Evolutionary conservation across 2,329 filamentous ascomycete genomes (phyloP).

Genomic region (Cladosporium austrohemisphaericum): DNA sequence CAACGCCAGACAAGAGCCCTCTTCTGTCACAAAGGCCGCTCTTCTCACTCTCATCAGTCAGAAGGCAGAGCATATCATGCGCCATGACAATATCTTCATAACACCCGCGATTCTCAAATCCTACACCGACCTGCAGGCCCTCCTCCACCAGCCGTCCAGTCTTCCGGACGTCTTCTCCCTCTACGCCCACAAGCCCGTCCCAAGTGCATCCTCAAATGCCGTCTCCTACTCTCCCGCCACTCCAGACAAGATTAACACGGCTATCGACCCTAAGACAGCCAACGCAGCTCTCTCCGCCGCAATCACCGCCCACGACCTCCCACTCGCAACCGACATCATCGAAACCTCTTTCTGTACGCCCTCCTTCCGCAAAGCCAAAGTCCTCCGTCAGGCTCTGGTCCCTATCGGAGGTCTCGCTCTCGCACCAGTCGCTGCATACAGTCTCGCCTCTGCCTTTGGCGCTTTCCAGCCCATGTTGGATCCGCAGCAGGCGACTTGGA

Average conservation of each 20-base stretch:
- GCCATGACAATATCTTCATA: slow-evolving; percentile 74
- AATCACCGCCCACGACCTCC: slow-evolving; percentile 72
- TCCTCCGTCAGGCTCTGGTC: slow-evolving; percentile 60
- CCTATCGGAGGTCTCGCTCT: slow-evolving; percentile 55
- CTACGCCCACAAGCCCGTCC: slow-evolving; percentile 78
- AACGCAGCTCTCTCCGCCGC: slow-evolving; percentile 73
- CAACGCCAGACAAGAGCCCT: slow-evolving; percentile 33
- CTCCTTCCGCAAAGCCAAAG: slow-evolving; percentile 64
- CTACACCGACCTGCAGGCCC: slow-evolving; percentile 74
- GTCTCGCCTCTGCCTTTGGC: slow-evolving; percentile 64
- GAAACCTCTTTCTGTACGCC: slow-evolving; percentile 64
- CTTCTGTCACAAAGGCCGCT: slow-evolving; percentile 35
- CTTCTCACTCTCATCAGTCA: slow-evolving; percentile 46
- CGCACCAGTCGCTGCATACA: slow-evolving; percentile 66
- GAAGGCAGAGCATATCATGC: slow-evolving; percentile 65
- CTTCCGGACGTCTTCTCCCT: slow-evolving; percentile 76
- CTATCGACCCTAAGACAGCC: slow-evolving; percentile 68
- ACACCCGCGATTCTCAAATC: slow-evolving; percentile 65
- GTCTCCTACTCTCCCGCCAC: slow-evolving; percentile 61
- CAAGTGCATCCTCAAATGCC: slow-evolving; percentile 47
- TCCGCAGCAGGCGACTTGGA: slow-evolving; percentile 65
- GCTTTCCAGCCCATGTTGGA: slow-evolving; percentile 74
- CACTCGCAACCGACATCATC: slow-evolving; percentile 71
- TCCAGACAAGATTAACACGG: slow-evolving; percentile 59
- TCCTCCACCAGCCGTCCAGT: slow-evolving; percentile 68